A percentile compares a stretch with the other conserved stretches of the same genome.
phyloP scores from a whole-genome alignment of 1,139 yeast species.

The Zygoascus meyerae region DNA sequence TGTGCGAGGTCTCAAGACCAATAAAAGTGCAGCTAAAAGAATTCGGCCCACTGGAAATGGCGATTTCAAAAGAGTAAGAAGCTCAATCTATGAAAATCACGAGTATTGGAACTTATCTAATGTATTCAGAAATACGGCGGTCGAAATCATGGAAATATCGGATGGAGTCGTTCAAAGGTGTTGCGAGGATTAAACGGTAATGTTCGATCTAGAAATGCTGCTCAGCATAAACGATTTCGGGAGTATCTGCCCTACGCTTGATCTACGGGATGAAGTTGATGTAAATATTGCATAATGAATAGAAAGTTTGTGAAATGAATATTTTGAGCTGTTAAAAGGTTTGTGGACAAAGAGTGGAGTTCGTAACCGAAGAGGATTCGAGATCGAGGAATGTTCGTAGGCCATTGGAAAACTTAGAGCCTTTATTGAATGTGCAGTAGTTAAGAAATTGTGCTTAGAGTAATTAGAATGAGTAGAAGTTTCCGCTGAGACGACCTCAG shows the following conservation, averaged over 20 bases:
- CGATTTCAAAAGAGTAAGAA: conserved; percentile 42
- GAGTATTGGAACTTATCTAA: neutral
- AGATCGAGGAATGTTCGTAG: too few species aligned
- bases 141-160: conserved; percentile 88
- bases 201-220: conserved; percentile 46
- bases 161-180: conserved; percentile 61
- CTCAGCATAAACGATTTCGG: conserved; percentile 7
- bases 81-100: neutral
- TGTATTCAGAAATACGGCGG: conserved; percentile 59
- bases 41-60: conserved; percentile 65
- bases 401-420: too few species aligned
- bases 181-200: conserved; percentile 61
- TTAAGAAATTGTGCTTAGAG: too few species aligned
- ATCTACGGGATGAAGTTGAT: too few species aligned
- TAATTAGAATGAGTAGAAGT: too few species aligned
- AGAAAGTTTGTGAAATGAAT: too few species aligned
- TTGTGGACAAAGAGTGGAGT: too few species aligned
- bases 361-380: too few species aligned
- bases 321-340: too few species aligned
- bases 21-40: conserved; percentile 75
- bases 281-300: too few species aligned
- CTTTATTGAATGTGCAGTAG: too few species aligned
- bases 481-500: too few species aligned
- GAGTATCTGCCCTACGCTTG: conserved; percentile 9
- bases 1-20: conserved; percentile 36